Base-by-base conservation (phyloP, 306 rosid genomes). In the Vicia villosa region DNA sequence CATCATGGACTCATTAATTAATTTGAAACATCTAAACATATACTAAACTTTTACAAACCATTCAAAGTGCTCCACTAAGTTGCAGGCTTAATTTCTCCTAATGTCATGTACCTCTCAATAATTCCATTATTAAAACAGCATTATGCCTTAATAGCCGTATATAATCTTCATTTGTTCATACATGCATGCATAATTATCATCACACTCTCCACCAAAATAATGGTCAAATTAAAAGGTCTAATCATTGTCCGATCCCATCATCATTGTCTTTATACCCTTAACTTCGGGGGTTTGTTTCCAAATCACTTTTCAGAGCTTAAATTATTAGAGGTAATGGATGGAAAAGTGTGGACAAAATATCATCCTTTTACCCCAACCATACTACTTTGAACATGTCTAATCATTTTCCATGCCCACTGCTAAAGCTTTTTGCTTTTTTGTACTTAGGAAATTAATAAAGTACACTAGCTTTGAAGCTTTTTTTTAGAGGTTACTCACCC, bases 321-420 rank as follows among this genome's bases (percentile, higher is more conserved):
- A 82, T 82, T 82, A 77, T 82, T 82, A 16, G 65, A 65, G 80
- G 65, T 40, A 28, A 78, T 66, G 73, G 64, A 49, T 45, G 46
- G 61, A 50, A 50, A 69, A 64, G 80, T 70, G 42, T 56, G 36
- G 51, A 24, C 36, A 71, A 62, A 63, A 65, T 37, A 55, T 37
- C 65, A 58, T 26, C 50, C 21, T 42, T 61, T 74, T 43, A 36
- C 34, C 54, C 54, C 2, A 55, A 68, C 38, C 42, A 55, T 41
- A 55, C 15, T 54, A 9, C 63, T 68, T 67, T 67, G 66, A 67
- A 67, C 72, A 42, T 16, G 73, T 74, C 76, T 66, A 62, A 63
- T 79, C 58, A 62, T 24, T 4, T 19, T 26, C 54, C 64, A 34
- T 36, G 37, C 17, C n/a, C 69, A 63, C 1, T 66, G 20, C 45